Conservation (phyloP, 306 rosid species). For the Rosa persica region DNA sequence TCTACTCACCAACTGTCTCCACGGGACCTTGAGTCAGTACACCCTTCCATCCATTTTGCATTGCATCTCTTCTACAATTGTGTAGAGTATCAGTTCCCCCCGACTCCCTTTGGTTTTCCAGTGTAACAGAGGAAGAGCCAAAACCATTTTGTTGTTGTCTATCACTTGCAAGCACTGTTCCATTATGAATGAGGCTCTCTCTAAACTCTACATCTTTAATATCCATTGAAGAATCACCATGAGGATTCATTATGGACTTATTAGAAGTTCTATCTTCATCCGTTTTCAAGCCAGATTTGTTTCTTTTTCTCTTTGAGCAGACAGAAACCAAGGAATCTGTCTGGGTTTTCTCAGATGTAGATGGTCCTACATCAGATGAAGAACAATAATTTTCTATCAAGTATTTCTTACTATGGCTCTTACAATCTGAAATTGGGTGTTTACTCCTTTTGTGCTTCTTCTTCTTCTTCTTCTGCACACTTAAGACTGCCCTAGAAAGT, state of each 20-base stretch:
- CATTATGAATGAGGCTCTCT: slow-evolving; percentile 37
- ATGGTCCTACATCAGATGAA: slow-evolving; percentile 54
- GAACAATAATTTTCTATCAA: slow-evolving; percentile 21
- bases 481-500: slow-evolving; percentile 37
- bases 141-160: slow-evolving; percentile 31
- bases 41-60: slow-evolving; percentile 39
- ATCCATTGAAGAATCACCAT: slow-evolving; percentile 27
- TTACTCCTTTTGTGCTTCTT: slow-evolving; percentile 58
- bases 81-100: slow-evolving; percentile 24
- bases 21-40: slow-evolving; percentile 45
- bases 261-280: slow-evolving; percentile 28
- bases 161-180: slow-evolving; percentile 45
- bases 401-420: slow-evolving; percentile 30
- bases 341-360: slow-evolving; percentile 43
- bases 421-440: slow-evolving; percentile 16
- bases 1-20: slow-evolving; percentile 70
- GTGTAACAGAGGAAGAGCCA: slow-evolving; percentile 11
- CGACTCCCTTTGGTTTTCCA: slow-evolving; percentile 30
- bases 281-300: slow-evolving; percentile 28
- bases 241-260: slow-evolving; percentile 6
- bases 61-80: slow-evolving; percentile 32
- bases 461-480: slow-evolving; percentile 50
- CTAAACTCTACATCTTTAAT: slow-evolving; percentile 37
- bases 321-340: slow-evolving; percentile 18
- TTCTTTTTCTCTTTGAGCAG: slow-evolving; percentile 32